These are phyloP conservation scores for Parietaria judaica DNA, from an alignment of 306 rosid genomes.

Conservation along the genomic window DNA sequence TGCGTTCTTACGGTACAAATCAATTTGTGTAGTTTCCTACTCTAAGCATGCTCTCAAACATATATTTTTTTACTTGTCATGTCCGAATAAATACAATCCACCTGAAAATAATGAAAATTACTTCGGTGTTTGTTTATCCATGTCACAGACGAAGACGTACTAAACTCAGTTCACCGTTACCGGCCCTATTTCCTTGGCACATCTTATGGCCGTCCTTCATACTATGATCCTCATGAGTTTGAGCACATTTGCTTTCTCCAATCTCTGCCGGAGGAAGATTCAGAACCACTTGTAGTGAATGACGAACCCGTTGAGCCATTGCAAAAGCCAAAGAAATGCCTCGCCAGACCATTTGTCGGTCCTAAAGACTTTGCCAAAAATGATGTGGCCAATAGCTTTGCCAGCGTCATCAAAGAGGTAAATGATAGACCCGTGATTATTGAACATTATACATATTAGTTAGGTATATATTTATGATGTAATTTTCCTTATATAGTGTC, in stretches of 20 bases:
- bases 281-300: constrained; percentile 26
- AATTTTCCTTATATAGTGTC: too few species aligned
- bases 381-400: constrained; percentile 49
- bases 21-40: background rate
- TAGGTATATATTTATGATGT: too few species aligned
- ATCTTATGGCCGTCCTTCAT: constrained; percentile 41
- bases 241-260: constrained; percentile 46
- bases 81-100: too few species aligned
- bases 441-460: too few species aligned
- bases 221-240: constrained; percentile 42
- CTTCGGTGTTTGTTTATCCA: background rate
- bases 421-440: background rate
- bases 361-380: constrained; percentile 29
- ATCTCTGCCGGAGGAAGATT: constrained; percentile 32
- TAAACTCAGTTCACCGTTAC: constrained; percentile 56
- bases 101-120: too few species aligned
- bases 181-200: constrained; percentile 61
- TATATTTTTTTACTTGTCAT: background rate
- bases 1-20: background rate
- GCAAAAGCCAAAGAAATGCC: constrained; percentile 42
- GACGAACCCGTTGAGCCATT: constrained; percentile 37
- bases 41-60: background rate
- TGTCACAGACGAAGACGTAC: constrained; percentile 59
- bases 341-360: constrained; percentile 54
- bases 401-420: constrained; percentile 60